phyloP scores from a whole-genome alignment of 495 filamentous ascomycete genomes.

The Chaetomium fimeti region DNA sequence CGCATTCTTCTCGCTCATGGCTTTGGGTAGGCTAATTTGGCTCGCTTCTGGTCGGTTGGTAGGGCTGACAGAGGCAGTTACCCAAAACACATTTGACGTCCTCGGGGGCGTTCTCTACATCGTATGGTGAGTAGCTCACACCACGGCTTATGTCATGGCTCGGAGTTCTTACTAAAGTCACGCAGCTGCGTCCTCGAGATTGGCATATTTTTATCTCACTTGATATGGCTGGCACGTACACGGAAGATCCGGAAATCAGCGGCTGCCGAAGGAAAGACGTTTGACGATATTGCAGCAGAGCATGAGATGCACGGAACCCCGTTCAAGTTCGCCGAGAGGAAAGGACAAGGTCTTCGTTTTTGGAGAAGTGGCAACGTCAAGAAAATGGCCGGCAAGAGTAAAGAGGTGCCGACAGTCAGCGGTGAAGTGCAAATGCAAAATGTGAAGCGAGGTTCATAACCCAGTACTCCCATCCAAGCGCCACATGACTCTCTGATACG shows the following conservation, averaged over 20 bases:
- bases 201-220: slow-evolving; percentile 67
- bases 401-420: background rate
- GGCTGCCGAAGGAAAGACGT: slow-evolving; percentile 54
- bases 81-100: slow-evolving; percentile 67
- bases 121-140: slow-evolving; percentile 52
- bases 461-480: background rate
- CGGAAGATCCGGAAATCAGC: slow-evolving; percentile 58
- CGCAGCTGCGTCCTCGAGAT: slow-evolving; percentile 60
- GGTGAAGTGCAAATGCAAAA: background rate
- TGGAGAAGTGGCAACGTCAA: background rate
- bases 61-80: slow-evolving; percentile 41
- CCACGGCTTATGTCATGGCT: background rate
- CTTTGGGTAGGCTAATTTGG: slow-evolving; percentile 52
- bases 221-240: slow-evolving; percentile 65
- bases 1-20: slow-evolving; percentile 73
- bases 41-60: background rate
- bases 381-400: background rate
- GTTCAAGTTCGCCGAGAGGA: slow-evolving; percentile 47
- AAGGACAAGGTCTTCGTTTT: slow-evolving; percentile 4
- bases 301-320: slow-evolving; percentile 35
- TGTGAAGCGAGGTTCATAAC: background rate
- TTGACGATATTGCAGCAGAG: slow-evolving; percentile 61
- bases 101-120: slow-evolving; percentile 70
- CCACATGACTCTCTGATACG: background rate
- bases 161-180: background rate